Conservation (phyloP, 1,284 basidiomycete species). For the Meira nashicola region DNA sequence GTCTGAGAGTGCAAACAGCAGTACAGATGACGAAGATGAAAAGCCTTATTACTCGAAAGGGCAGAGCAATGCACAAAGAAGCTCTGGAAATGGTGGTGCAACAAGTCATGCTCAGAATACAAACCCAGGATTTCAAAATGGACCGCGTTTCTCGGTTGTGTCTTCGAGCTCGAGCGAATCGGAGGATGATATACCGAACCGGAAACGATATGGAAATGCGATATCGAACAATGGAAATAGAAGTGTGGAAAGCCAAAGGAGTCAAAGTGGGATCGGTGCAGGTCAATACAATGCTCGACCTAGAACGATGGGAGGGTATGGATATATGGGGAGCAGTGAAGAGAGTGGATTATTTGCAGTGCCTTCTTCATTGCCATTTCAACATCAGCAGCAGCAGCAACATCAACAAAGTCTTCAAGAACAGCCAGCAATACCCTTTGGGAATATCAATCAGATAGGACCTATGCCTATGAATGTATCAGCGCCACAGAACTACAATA, state of each 20-base stretch:
- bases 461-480: too few species aligned
- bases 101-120: background rate
- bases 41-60: conserved; percentile 26
- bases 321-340: conserved; percentile 46
- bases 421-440: too few species aligned
- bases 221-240: too few species aligned
- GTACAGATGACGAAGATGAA: conserved; percentile 41
- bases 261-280: background rate
- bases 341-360: conserved; percentile 38
- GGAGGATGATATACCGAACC: conserved; percentile 4
- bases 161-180: conserved; percentile 14
- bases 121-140: background rate
- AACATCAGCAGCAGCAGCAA: background rate
- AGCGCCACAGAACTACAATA: background rate
- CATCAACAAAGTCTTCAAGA: conserved; percentile 6
- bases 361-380: background rate
- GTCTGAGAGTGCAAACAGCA: conserved; percentile 29
- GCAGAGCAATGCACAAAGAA: background rate
- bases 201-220: background rate
- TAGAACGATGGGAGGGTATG: conserved; percentile 36
- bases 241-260: background rate
- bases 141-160: conserved; percentile 9
- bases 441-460: too few species aligned
- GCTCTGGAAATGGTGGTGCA: background rate
- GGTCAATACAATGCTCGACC: background rate